Conservation (phyloP, 495 filamentous ascomycete genomes). For the Elasticomyces elasticus region DNA sequence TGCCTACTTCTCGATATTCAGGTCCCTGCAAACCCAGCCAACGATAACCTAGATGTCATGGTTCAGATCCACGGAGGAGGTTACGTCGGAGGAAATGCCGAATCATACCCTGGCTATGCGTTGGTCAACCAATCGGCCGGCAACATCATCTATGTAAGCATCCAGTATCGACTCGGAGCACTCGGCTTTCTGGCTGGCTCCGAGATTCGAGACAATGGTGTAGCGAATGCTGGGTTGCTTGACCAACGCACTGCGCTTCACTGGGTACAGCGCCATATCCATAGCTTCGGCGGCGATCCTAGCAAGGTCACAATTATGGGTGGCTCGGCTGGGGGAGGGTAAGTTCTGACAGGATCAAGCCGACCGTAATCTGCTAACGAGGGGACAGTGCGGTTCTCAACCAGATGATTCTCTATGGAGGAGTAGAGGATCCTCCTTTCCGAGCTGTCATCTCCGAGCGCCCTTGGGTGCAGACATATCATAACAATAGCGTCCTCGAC, state of each 20-base stretch:
- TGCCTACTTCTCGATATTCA: slow-evolving; percentile 5
- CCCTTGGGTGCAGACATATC: slow-evolving; percentile 20
- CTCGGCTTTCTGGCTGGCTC: slow-evolving; percentile 27
- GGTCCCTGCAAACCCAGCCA: background rate
- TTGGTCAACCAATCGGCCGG: slow-evolving; percentile 6
- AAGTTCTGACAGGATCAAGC: no score
- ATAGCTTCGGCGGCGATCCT: slow-evolving; percentile 22
- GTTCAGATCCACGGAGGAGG: slow-evolving; percentile 8
- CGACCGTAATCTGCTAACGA: no score
- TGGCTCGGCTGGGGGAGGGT: slow-evolving; percentile 25
- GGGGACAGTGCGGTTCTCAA: slow-evolving; percentile 13
- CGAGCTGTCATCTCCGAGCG: slow-evolving; percentile 17
- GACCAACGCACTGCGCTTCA: slow-evolving; percentile 29
- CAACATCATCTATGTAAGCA: slow-evolving; percentile 26
- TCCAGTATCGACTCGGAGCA: slow-evolving; percentile 31
- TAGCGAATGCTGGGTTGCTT: slow-evolving; percentile 28
- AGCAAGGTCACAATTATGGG: slow-evolving; percentile 26
- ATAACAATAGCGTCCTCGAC: slow-evolving; percentile 19
- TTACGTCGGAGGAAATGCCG: slow-evolving; percentile 4
- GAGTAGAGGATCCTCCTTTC: slow-evolving; percentile 18
- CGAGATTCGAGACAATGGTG: slow-evolving; percentile 26
- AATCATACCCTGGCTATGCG: slow-evolving; percentile 10
- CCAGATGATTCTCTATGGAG: slow-evolving; percentile 24
- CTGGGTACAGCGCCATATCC: slow-evolving; percentile 27
- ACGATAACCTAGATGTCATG: background rate